Evolutionary conservation across 345 rosid genomes (phyloP), one percentile per base, ranked within the genome.

Genomic region (Erysimum cheiranthoides): DNA sequence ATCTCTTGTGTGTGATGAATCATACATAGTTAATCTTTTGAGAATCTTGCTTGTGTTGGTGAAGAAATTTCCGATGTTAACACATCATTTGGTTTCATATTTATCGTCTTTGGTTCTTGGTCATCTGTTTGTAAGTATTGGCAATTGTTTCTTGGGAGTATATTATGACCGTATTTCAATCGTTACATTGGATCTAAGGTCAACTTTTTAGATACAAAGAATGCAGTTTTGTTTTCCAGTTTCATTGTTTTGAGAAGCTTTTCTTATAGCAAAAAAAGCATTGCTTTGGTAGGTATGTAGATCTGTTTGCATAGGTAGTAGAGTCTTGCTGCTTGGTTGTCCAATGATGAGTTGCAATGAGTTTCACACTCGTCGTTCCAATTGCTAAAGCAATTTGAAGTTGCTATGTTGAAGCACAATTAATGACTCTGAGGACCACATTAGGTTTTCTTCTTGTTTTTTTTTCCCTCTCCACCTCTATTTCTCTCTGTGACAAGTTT

Each of bases 311-410:
- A 7, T 45, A 12, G 28, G 2, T 12, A 38, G 3, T 8, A 34
- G 0, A 36, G 60, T 61, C 12, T 6, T 53, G 9, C 2, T 70
- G 13, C 2, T 74, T 66, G 14, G 28, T 50, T 18, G 31, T 72
- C 81, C 73, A 27, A 17, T 78, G 81, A 78, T 78, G 78, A 78
- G 78, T 61, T 57, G 30, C 68, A 47, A 57, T 64, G 81, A 71
- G 68, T 10, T 57, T 49, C 40, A 31, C 36, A 39, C 63, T 72
- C 81, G 42, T 78, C 81, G 81, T 78, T 77, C 81, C 81, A 71
- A 78, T 78, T 78, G 63, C 81, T 71, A 57, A 66, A 78, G 77
- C 77, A 64, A 3, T 52, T 69, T 61, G 63, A 61, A 46, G 12
- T 11, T 78, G 81, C 67, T 39, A 58, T 77, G 80, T 77, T 58